Evolutionary conservation across 2,329 filamentous ascomycete species (phyloP).

Genomic region (Amauroascus verrucosus): DNA sequence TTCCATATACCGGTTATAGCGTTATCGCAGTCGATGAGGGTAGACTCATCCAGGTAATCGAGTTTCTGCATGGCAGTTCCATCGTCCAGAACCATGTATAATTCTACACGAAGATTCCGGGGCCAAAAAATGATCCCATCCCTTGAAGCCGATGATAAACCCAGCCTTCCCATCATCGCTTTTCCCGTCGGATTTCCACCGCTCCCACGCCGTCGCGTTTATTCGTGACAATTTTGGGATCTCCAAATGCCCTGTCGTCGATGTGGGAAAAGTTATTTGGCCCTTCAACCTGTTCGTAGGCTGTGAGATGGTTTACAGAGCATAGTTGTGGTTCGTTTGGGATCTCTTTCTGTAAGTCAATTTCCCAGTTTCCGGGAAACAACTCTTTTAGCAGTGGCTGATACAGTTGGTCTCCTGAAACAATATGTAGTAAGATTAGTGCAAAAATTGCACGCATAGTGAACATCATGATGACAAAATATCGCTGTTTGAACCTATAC

Average conservation of each 20-base stretch:
- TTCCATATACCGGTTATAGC: slow-evolving; percentile 7
- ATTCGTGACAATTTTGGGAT: slow-evolving; percentile 19
- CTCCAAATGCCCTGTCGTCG: slow-evolving; percentile 11
- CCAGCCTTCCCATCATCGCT: slow-evolving; percentile 19
- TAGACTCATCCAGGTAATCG: slow-evolving; percentile 20
- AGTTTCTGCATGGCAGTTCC: slow-evolving; percentile 20
- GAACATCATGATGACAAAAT: too few species aligned
- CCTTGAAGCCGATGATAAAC: slow-evolving; percentile 25
- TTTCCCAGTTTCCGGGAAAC: slow-evolving; percentile 2
- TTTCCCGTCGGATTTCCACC: slow-evolving; percentile 26
- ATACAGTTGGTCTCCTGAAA: not conserved
- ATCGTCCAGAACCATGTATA: slow-evolving; percentile 20
- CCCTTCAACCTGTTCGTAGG: slow-evolving; percentile 6
- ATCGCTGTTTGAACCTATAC: too few species aligned
- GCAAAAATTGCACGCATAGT: not conserved
- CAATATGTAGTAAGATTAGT: not conserved
- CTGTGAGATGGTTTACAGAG: slow-evolving; percentile 2
- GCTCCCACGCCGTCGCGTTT: slow-evolving; percentile 23
- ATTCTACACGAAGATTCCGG: slow-evolving; percentile 22
- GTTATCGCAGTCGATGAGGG: slow-evolving; percentile 18
- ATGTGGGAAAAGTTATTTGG: slow-evolving; percentile 2
- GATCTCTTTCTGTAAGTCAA: not conserved
- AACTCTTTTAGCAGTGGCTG: not conserved
- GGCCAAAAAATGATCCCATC: slow-evolving; percentile 24
- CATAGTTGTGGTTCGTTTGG: not conserved